These are phyloP conservation scores for Glycyrrhiza uralensis DNA, from an alignment of 306 rosid genomes.

Conservation along the genomic window DNA sequence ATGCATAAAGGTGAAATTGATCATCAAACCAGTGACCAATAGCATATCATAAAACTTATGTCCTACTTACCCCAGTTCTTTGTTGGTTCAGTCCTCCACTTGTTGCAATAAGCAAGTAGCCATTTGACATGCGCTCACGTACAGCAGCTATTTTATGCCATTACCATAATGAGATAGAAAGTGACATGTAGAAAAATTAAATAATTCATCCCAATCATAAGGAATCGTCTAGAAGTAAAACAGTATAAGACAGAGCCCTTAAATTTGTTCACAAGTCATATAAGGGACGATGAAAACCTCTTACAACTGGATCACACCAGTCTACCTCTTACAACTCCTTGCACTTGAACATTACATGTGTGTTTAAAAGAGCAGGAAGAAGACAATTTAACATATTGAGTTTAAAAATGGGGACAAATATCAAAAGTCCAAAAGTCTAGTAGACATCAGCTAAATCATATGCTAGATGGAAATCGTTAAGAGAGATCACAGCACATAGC, in stretches of 20 bases:
- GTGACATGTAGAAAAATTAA: constrained; percentile 1
- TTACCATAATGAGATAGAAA: constrained; percentile 26
- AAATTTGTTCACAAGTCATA: constrained; percentile 11
- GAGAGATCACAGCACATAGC: neutral
- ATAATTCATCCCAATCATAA: constrained; percentile 1
- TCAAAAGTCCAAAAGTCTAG: neutral
- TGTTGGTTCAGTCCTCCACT: constrained; percentile 99
- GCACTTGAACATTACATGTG: neutral
- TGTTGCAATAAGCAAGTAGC: constrained; percentile 91
- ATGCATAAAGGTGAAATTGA: neutral
- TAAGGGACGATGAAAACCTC: neutral
- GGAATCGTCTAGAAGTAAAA: constrained; percentile 8
- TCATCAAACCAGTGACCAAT: neutral
- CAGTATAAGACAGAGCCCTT: constrained; percentile 10
- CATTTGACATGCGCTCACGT: constrained; percentile 64
- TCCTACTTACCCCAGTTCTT: constrained; percentile 85
- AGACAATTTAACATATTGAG: neutral
- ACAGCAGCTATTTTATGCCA: constrained; percentile 54
- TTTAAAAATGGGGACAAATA: neutral
- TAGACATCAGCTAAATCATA: neutral
- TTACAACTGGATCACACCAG: neutral
- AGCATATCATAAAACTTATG: constrained; percentile 15
- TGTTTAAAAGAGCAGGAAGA: neutral
- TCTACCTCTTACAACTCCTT: neutral
- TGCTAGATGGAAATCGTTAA: neutral